phyloP scores from a whole-genome alignment of 1,139 yeast species.

The Hemisphaericaspora subhashii region DNA sequence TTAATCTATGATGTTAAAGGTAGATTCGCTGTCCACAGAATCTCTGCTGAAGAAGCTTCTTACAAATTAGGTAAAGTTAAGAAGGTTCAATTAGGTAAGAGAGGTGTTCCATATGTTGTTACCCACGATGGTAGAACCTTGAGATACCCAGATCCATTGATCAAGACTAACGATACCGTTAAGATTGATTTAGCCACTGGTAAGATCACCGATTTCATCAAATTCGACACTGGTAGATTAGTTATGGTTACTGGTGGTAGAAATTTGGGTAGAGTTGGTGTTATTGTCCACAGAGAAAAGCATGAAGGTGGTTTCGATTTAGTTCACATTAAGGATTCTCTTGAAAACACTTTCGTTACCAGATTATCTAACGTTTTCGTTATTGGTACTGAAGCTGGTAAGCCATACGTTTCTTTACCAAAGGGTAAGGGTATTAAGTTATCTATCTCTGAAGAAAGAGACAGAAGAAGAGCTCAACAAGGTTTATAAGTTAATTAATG shows the following conservation, averaged over 20 bases:
- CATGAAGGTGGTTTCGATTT: slow-evolving; percentile 99
- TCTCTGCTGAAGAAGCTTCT: slow-evolving; percentile 96
- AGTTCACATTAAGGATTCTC: slow-evolving; percentile 96
- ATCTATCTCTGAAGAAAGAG: slow-evolving; percentile 98
- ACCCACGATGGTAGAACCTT: slow-evolving; percentile 99
- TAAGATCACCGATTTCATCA: slow-evolving; percentile 87
- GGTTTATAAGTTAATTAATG: slow-evolving; percentile 34
- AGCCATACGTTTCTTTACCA: slow-evolving; percentile 97
- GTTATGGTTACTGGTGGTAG: slow-evolving; percentile 99
- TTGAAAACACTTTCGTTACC: slow-evolving; percentile 97
- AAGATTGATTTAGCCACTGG: slow-evolving; percentile 95
- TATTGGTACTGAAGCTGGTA: slow-evolving; percentile 91
- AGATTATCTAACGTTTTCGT: slow-evolving; percentile 96
- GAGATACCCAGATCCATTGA: slow-evolving; percentile 98
- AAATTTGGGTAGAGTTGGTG: slow-evolving; percentile 99
- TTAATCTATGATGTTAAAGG: slow-evolving; percentile 97
- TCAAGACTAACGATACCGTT: slow-evolving; percentile 96
- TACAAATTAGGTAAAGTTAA: slow-evolving; percentile 98
- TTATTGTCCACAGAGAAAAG: slow-evolving; percentile 96
- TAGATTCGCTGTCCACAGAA: slow-evolving; percentile 99
- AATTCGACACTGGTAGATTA: slow-evolving; percentile 93
- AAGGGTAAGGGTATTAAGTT: slow-evolving; percentile 99
- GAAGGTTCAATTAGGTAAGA: slow-evolving; percentile 97
- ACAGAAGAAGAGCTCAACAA: slow-evolving; percentile 88
- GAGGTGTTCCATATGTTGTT: slow-evolving; percentile 96